These are phyloP conservation scores for Yamadazyma oceani DNA, from an alignment of 1,139 yeast species.

Conservation along the genomic window DNA sequence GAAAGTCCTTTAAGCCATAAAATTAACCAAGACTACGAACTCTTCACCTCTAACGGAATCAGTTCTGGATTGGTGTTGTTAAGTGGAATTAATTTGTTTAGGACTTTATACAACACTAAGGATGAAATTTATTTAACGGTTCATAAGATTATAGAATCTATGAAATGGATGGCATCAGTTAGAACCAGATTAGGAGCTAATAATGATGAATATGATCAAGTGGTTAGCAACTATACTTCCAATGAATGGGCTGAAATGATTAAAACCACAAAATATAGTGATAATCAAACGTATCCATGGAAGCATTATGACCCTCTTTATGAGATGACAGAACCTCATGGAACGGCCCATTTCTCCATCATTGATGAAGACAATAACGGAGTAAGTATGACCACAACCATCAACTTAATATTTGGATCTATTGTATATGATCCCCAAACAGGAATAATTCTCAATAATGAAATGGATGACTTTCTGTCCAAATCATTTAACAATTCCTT, in stretches of 20 bases:
- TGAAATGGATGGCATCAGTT: conserved; percentile 92
- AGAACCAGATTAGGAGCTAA: conserved; percentile 80
- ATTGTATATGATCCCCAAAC: conserved; percentile 76
- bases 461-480: conserved; percentile 94
- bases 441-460: conserved; percentile 81
- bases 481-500: conserved; percentile 73
- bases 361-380: conserved; percentile 73
- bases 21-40: conserved; percentile 43
- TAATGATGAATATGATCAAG: conserved; percentile 20
- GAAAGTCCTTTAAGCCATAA: conserved; percentile 53
- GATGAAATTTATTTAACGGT: conserved; percentile 40
- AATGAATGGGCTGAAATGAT: conserved; percentile 58
- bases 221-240: conserved; percentile 32
- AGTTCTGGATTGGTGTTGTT: conserved; percentile 82
- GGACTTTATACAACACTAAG: conserved; percentile 25
- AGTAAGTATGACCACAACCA: conserved; percentile 84
- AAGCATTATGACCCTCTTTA: conserved; percentile 74
- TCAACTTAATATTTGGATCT: conserved; percentile 84
- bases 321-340: conserved; percentile 74
- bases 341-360: conserved; percentile 84
- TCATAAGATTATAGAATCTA: conserved; percentile 75
- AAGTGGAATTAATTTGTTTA: conserved; percentile 68
- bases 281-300: conserved; percentile 64
- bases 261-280: conserved; percentile 40
- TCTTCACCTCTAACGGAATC: conserved; percentile 73